Base-by-base conservation (phyloP, 768 basidiomycete species). In the Kwoniella sp. region DNA sequence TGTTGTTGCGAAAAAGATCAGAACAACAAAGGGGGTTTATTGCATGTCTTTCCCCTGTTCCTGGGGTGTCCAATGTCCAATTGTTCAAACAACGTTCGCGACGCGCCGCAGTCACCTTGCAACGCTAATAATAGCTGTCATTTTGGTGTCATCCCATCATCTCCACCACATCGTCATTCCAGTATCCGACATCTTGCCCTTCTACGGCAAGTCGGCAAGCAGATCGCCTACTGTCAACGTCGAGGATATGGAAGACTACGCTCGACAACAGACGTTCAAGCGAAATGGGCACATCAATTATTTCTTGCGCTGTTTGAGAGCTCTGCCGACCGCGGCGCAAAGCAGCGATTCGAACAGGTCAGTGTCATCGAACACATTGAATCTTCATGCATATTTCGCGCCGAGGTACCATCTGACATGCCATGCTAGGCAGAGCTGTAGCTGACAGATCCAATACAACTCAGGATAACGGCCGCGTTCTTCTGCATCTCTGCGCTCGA, bases 401-500 rank as follows among this genome's bases (percentile, higher is more conserved):
- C n/a, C 25, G 7, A 7, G 26, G 15, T n/a, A n/a, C n/a, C n/a
- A n/a, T n/a, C n/a, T n/a, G n/a, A n/a, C n/a, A n/a, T n/a, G n/a
- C n/a, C 34, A 34, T 15, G 31, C 53, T 50, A 55, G 70, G 29
- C 69, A 59, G 31, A 25, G 22, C 28, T 41, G 66, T 29, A 30
- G 51, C 59, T 61, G 45, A 66, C 41, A 25, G 17, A 37, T 47
- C 52, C 0, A 23, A 0, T 53, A 11, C 20, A 31, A 20, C 26
- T 61, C 69, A 96, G 94, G 74, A 83, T 95, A 74, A 91, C 91
- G 3, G 77, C 96, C 55, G 88, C 85, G 20, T 97, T 93, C 83
- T 99, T 98, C 78, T 92, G 90, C 71, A 82, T 98, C 22, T 89
- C 92, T 0, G 85, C 87, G 0, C 82, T 99, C 37, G 94, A 97